Percentiles rank a stretch among this genome's conserved stretches.
These are phyloP conservation scores for Daldinia grandis DNA, from an alignment of 495 filamentous ascomycete species.

Conservation along the genomic window DNA sequence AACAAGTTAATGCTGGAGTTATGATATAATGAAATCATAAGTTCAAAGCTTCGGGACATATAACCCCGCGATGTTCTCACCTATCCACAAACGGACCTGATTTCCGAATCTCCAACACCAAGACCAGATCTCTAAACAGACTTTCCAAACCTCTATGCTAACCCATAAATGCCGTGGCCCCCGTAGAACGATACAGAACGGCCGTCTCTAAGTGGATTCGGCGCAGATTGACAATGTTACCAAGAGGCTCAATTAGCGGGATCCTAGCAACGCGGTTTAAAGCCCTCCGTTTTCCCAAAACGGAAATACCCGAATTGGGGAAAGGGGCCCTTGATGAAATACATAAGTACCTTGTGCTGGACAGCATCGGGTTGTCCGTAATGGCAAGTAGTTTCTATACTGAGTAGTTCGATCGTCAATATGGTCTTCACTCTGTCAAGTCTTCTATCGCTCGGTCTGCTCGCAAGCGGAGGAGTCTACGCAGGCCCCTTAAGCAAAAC, in stretches of 20 bases:
- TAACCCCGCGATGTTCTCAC: not conserved
- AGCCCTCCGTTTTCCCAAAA: constrained; percentile 26
- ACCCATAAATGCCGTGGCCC: not conserved
- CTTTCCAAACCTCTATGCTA: not conserved
- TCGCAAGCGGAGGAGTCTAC: constrained; percentile 9
- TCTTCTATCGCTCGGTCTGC: constrained; percentile 28
- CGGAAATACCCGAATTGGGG: constrained; percentile 26
- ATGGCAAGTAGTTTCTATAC: not conserved
- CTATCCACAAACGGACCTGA: not conserved
- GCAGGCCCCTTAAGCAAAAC: constrained; percentile 3
- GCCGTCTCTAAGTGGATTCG: not conserved
- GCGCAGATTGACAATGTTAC: constrained; percentile 17
- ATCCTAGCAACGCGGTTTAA: constrained; percentile 29
- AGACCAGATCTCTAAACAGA: not conserved
- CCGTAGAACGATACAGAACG: not conserved
- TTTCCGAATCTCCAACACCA: not conserved
- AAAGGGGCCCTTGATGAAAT: constrained; percentile 11
- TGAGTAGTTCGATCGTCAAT: not conserved
- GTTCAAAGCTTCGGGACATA: not conserved
- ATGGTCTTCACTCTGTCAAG: constrained; percentile 19
- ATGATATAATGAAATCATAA: not conserved
- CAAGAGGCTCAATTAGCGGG: constrained; percentile 26
- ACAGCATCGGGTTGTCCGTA: not conserved
- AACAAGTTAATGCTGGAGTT: not conserved
- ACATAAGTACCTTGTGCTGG: constrained; percentile 18